Percentiles rank a stretch among this genome's conserved stretches.
These are phyloP conservation scores for Cyclocybe aegerita DNA, from an alignment of 768 basidiomycete species.

Conservation along the genomic window DNA sequence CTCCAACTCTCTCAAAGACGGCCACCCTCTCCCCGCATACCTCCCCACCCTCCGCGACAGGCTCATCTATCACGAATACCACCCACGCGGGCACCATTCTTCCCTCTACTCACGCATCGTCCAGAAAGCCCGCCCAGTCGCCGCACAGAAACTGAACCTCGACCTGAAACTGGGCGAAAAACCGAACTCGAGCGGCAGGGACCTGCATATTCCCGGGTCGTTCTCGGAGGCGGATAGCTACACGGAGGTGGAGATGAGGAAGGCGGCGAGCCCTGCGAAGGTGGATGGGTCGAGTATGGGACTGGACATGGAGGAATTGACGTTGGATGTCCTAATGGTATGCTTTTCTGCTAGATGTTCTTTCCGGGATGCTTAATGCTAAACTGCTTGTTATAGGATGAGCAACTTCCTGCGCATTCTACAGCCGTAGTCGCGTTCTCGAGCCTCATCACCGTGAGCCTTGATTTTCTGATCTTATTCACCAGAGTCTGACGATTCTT, in stretches of 20 bases:
- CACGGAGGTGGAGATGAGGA: conserved; percentile 11
- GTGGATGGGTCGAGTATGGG: conserved; percentile 42
- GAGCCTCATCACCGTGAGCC: conserved; percentile 33
- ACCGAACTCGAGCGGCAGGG: conserved; percentile 3
- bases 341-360: conserved; percentile 3
- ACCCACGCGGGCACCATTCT: conserved; percentile 13
- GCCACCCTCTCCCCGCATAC: conserved; percentile 36
- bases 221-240: not conserved
- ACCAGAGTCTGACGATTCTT: not conserved
- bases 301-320: conserved; percentile 39
- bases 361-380: not conserved
- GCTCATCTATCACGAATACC: conserved; percentile 40
- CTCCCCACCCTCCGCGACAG: conserved; percentile 41
- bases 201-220: too few species aligned
- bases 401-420: conserved; percentile 42
- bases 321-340: conserved; percentile 38
- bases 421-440: conserved; percentile 44
- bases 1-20: conserved; percentile 34
- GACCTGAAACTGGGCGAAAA: not conserved
- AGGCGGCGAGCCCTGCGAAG: conserved; percentile 27
- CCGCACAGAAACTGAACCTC: not conserved
- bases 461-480: not conserved
- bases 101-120: not conserved
- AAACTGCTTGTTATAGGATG: conserved; percentile 26
- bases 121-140: too few species aligned